Base-by-base conservation (phyloP, 2,329 filamentous ascomycete species). In the Epichloe baconii region DNA sequence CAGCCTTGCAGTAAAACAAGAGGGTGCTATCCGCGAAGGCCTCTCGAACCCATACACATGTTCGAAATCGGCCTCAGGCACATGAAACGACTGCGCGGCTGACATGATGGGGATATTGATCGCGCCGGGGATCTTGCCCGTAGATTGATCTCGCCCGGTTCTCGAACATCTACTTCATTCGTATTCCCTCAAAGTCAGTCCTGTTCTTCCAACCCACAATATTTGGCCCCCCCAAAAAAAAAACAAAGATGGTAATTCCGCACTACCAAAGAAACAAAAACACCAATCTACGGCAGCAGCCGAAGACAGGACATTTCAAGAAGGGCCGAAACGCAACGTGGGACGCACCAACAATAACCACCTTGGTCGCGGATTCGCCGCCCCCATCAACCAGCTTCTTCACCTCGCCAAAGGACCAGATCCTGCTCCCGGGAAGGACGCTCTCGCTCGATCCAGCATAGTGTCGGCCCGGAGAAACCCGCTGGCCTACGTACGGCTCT, bases 1-100 rank as follows among this genome's bases (percentile, higher is more conserved):
- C 93, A 0, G 90, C 83, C 71, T 88, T 94, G 71, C 93, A 98
- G 68, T 95, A 97, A 62, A 97, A 93, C 4, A 97, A 76, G 14
- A 95, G 66, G 56, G 79, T 73, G 35, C 67, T 65, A 44, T 79
- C 73, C 71, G 71, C 2, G 61, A 60, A 0, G 75, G 90, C 54
- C 87, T 85, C 53, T 75, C 70, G 62, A 86, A 95, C 4, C 88
- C 90, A 67, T 88, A 90, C 15, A 83, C 72, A 54, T 88, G 86
- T 63, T 86, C 78, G 63, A 97, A 97, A 56, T 95, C 89, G 12
- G 87, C 85, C 0, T 76, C 73, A 0, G 75, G 65, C 7, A 96
- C 76, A 66, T 89, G 85, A 61, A 94, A 82, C 53, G 84, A 84
- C 66, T 96, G 89, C 1, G 89, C 83, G 42, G 82, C 76, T 5